Base-by-base conservation (phyloP, 805 yeast genomes). In the Saturnispora zaruensis region DNA sequence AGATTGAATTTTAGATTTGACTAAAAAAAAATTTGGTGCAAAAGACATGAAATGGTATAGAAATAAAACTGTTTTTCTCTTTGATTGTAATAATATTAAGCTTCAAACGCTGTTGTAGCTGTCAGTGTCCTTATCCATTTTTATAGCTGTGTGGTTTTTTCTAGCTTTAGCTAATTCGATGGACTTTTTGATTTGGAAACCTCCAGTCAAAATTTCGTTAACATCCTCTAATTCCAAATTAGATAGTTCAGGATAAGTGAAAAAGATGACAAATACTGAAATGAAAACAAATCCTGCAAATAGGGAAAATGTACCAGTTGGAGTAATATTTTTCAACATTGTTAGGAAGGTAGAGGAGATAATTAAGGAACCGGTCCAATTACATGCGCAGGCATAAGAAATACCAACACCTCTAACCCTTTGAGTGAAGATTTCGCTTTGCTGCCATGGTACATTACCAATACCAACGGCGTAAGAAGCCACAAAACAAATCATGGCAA, bases 391-490 rank as follows among this genome's bases (percentile, higher is more conserved):
- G 2, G 96, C 89, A 60, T 79, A 83, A 51, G 96, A 87, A 8
- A 89, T 82, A 53, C 98, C 98, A 44, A 88, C 75, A 52, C 96
- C 95, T 65, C 99, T 81, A 32, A 91, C 96, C 54, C 81, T 78
- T 74, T 90, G 96, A 33, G 97, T 93, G 71, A 93, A 89, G 62
- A 91, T 72, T 68, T 91, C 99, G 51, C 91, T 84, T 64, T 93
- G 97, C 64, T 91, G 96, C 99, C 99, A 91, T 50, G 98, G 97
- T 49, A 88, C 93, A 66, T 91, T 90, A 69, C 99, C 99, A 57
- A 90, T 87, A 57, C 98, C 98, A 57, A 87, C 72, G 45, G 97
- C 96, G 65, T 90, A 91, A 48, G 84, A 81, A 3, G 96, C 96
- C 43, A 90, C 96, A 63, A 74, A 93, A 38, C 80, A 65, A 55